Evolutionary conservation across 1,139 yeast genomes (phyloP).

Genomic region (Lodderomyces orthopsilosis): DNA sequence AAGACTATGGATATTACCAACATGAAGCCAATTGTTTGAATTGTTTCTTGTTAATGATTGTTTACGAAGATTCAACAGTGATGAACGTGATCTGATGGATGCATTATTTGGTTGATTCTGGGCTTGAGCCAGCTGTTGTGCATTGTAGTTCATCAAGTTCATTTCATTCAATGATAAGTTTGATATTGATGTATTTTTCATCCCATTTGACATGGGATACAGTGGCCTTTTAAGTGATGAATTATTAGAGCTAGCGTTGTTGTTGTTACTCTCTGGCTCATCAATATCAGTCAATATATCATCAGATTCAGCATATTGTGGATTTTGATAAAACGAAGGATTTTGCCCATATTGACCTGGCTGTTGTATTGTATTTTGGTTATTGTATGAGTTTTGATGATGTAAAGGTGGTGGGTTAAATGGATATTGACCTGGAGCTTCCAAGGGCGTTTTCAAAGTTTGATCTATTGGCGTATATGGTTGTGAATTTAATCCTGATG

Average conservation of each 20-base stretch:
- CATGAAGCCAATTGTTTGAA: slow-evolving; percentile 47
- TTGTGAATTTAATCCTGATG: slow-evolving; percentile 26
- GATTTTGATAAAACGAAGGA: slow-evolving; percentile 27
- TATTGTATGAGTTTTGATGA: slow-evolving; percentile 5
- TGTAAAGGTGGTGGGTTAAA: slow-evolving; percentile 5
- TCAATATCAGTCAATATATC: slow-evolving; percentile 43
- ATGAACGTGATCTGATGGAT: slow-evolving; percentile 22
- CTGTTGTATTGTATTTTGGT: slow-evolving; percentile 11
- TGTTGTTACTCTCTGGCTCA: slow-evolving; percentile 38
- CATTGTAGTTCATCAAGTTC: slow-evolving; percentile 32
- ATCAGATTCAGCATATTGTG: slow-evolving; percentile 40
- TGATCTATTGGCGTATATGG: slow-evolving; percentile 51
- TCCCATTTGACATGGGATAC: slow-evolving; percentile 2
- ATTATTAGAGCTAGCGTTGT: neutral
- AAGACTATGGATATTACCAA: slow-evolving; percentile 41
- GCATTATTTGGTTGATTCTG: slow-evolving; percentile 3
- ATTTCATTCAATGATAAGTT: slow-evolving; percentile 38
- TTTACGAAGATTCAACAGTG: slow-evolving; percentile 36
- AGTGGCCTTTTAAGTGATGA: neutral
- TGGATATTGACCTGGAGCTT: slow-evolving; percentile 19
- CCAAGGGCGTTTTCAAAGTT: slow-evolving; percentile 42
- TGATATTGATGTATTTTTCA: slow-evolving; percentile 20
- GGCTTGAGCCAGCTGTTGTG: slow-evolving; percentile 12
- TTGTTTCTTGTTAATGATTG: slow-evolving; percentile 47
- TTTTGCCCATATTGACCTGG: slow-evolving; percentile 7